Conservation (phyloP, 176 grass and related monocot genomes). For the Hyparrhenia diplandra region DNA sequence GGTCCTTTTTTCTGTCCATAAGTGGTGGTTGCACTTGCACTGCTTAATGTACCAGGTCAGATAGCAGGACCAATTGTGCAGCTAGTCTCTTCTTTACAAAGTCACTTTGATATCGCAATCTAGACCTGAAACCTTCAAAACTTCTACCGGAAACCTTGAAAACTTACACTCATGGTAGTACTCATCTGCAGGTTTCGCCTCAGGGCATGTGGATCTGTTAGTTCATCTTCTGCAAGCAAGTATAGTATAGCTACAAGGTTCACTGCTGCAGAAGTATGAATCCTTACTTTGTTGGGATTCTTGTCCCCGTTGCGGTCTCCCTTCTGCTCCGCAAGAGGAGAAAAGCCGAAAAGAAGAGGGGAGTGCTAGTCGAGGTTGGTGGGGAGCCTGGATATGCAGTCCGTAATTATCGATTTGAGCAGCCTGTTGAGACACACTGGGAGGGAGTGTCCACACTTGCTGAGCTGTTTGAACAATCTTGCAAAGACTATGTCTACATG, state of each 20-base stretch:
- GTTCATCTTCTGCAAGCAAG: not conserved
- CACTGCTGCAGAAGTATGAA: conserved; percentile 45
- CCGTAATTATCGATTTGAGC: conserved; percentile 64
- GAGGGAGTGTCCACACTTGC: conserved; percentile 72
- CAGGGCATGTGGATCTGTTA: conserved; percentile 8
- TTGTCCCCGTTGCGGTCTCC: conserved; percentile 60
- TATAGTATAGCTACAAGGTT: not conserved
- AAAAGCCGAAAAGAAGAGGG: conserved; percentile 57
- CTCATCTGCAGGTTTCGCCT: conserved; percentile 23
- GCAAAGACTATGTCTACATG: conserved; percentile 64
- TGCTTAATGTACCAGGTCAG: not conserved
- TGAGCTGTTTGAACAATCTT: conserved; percentile 78
- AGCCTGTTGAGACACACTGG: conserved; percentile 77
- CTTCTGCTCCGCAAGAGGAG: conserved; percentile 49
- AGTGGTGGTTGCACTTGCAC: not conserved
- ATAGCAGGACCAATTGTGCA: not conserved
- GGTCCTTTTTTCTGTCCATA: not conserved
- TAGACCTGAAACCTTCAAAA: too few species aligned
- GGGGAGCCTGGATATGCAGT: conserved; percentile 72
- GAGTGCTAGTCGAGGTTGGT: conserved; percentile 57
- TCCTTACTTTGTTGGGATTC: conserved; percentile 65
- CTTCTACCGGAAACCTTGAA: not conserved
- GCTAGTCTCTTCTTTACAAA: not conserved
- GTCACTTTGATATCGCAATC: not conserved
- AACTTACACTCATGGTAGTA: not conserved